Percentiles rank a stretch among this genome's conserved stretches.
Evolutionary conservation across 73 alveolate genomes (phyloP).

Genomic region (Effrenium voratum): DNA sequence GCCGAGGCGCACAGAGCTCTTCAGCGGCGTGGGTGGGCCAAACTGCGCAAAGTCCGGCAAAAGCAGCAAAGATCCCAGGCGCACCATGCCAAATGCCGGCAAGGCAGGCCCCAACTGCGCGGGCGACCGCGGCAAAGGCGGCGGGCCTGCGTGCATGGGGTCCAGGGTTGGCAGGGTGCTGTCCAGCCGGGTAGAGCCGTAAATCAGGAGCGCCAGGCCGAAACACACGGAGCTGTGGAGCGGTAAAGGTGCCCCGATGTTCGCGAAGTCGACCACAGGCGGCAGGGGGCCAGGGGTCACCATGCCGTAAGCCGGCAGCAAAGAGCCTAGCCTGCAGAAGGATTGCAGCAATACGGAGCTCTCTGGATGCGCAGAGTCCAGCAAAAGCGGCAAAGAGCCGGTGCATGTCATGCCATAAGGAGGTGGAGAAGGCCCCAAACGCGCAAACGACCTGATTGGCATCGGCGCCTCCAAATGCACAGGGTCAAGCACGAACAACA

Average conservation of each 20-base stretch:
- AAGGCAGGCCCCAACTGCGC: neutral
- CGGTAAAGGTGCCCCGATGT: neutral
- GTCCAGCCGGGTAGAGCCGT: conserved; percentile 52
- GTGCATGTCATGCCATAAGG: conserved; percentile 29
- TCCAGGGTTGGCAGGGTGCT: neutral
- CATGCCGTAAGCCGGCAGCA: conserved; percentile 30
- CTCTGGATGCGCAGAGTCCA: conserved; percentile 17
- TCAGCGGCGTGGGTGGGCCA: conserved; percentile 3
- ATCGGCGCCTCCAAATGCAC: neutral
- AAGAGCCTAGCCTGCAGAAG: neutral
- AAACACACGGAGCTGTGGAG: neutral
- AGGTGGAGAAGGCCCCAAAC: neutral
- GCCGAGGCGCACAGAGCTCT: conserved; percentile 24
- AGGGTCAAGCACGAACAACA: neutral
- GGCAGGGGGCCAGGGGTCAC: neutral
- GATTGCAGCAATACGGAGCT: neutral
- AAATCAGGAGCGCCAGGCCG: conserved; percentile 4
- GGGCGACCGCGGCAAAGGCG: neutral
- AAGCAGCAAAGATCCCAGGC: neutral
- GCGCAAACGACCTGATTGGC: neutral
- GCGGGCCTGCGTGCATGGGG: conserved; percentile 29
- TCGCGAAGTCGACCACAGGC: conserved; percentile 23
- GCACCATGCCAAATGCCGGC: conserved; percentile 19
- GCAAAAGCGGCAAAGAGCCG: neutral
- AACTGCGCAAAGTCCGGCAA: conserved; percentile 31